A percentile compares a stretch with the other conserved stretches of the same genome.
Conservation (phyloP, 768 basidiomycete genomes). For the Kwoniella sp. region DNA sequence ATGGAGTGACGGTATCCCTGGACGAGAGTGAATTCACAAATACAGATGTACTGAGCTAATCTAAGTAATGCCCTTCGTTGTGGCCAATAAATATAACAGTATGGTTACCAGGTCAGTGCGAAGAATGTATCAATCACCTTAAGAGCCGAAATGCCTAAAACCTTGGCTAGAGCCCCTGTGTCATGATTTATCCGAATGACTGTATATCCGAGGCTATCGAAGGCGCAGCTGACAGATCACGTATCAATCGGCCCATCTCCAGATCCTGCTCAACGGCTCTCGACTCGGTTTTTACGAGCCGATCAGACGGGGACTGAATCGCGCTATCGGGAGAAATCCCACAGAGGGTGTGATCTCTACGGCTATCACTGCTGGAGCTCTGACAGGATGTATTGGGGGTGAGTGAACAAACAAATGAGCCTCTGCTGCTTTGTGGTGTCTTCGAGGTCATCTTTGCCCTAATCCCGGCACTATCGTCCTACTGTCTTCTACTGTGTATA, state of each 20-base stretch:
- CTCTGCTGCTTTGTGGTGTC: background rate
- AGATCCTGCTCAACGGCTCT: slow-evolving; percentile 92
- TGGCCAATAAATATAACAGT: slow-evolving; percentile 67
- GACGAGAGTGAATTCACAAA: no score
- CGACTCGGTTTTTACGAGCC: slow-evolving; percentile 98
- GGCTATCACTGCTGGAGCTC: slow-evolving; percentile 81
- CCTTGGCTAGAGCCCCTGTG: background rate
- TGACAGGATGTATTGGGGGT: slow-evolving; percentile 91
- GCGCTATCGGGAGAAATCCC: slow-evolving; percentile 65
- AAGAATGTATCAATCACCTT: no score
- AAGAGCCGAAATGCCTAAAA: no score
- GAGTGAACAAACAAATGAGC: slow-evolving; percentile 18
- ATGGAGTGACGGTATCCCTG: no score
- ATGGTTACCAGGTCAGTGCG: slow-evolving; percentile 85
- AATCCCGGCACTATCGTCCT: background rate
- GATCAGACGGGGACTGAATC: slow-evolving; percentile 72
- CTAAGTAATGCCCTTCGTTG: background rate
- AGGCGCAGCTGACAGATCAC: slow-evolving; percentile 2
- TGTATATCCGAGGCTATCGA: background rate
- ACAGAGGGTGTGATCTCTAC: slow-evolving; percentile 72
- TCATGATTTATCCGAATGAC: no score
- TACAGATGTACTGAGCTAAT: background rate
- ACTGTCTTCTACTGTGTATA: slow-evolving; percentile 15
- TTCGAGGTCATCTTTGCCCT: background rate
- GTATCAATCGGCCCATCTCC: background rate